phyloP scores from a whole-genome alignment of 225 moss, liverwort and hornwort species.

The Anthoceros angustus region DNA sequence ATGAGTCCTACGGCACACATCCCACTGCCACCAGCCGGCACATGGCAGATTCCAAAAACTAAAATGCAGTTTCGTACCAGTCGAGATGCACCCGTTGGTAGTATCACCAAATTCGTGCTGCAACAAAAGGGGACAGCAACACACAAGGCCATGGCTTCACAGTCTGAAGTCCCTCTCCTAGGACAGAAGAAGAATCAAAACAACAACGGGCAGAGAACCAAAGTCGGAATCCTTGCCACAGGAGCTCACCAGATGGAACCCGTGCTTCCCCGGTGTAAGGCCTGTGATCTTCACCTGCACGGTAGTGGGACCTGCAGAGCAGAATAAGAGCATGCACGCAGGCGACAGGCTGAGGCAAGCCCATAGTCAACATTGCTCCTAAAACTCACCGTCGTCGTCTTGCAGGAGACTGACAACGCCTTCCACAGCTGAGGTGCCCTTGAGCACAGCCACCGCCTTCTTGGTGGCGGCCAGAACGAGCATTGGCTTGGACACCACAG shows the following conservation, averaged over 20 bases:
- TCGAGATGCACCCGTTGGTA: constrained; percentile 74
- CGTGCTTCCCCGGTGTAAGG: constrained; percentile 59
- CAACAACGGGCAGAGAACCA: background rate
- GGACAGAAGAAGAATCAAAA: background rate
- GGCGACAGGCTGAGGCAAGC: background rate
- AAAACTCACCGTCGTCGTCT: constrained; percentile 36
- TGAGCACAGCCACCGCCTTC: constrained; percentile 74
- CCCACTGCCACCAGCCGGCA: background rate
- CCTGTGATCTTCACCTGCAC: constrained; percentile 60
- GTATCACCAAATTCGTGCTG: constrained; percentile 79
- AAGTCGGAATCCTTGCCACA: background rate
- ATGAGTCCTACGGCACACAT: background rate
- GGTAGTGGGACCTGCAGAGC: constrained; percentile 39
- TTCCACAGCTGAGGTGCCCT: constrained; percentile 41
- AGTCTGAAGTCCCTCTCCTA: background rate
- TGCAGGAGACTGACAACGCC: constrained; percentile 52
- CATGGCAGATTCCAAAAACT: background rate
- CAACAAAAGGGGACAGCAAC: constrained; percentile 5
- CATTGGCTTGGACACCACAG: constrained; percentile 19
- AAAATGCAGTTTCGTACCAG: constrained; percentile 21
- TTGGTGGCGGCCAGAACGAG: constrained; percentile 41
- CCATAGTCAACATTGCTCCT: background rate
- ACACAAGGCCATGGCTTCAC: background rate
- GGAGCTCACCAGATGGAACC: constrained; percentile 52
- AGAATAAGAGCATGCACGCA: background rate